phyloP scores from a whole-genome alignment of 495 filamentous ascomycete genomes.

The Podospora conica region DNA sequence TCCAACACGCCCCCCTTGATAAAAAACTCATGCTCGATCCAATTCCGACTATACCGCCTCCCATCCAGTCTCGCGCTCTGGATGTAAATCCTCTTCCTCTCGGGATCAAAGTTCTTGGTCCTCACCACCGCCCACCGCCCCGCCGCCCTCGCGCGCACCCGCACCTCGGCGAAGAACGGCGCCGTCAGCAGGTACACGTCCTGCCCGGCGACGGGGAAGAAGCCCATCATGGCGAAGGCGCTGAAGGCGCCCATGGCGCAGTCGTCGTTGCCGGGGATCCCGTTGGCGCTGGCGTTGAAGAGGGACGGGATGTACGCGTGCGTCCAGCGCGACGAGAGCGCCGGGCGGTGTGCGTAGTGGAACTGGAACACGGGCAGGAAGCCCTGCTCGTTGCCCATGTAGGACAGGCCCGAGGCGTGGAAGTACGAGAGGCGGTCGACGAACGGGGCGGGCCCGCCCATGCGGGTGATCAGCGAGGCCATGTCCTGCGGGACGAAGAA shows the following conservation, averaged over 20 bases:
- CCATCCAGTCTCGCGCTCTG: conserved; percentile 62
- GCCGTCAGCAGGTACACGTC: conserved; percentile 65
- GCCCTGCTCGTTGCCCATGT: conserved; percentile 68
- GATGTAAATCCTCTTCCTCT: conserved; percentile 52
- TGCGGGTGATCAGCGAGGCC: conserved; percentile 48
- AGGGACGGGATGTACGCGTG: conserved; percentile 61
- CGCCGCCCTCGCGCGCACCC: conserved; percentile 34
- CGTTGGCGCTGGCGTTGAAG: conserved; percentile 56
- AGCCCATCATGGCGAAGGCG: conserved; percentile 62
- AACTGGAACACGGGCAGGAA: conserved; percentile 69
- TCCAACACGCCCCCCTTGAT: conserved; percentile 58
- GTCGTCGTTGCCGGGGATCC: conserved; percentile 72
- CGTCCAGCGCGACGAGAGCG: conserved; percentile 51
- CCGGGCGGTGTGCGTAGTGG: conserved; percentile 65
- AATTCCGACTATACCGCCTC: conserved; percentile 55
- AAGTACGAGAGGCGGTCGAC: conserved; percentile 57
- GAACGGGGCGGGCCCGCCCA: conserved; percentile 56
- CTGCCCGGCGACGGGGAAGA: conserved; percentile 70
- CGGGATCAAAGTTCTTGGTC: conserved; percentile 53
- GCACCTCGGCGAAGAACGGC: conserved; percentile 59
- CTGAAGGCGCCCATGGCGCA: conserved; percentile 70
- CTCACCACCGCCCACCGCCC: conserved; percentile 52
- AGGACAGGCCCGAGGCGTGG: conserved; percentile 56
- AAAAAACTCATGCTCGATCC: conserved; percentile 72
- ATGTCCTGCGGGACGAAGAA: conserved; percentile 72